Evolutionary conservation across 2,329 filamentous ascomycete species (phyloP), one percentile per base, ranked within the genome.

Genomic region (Monosporascus sp.): DNA sequence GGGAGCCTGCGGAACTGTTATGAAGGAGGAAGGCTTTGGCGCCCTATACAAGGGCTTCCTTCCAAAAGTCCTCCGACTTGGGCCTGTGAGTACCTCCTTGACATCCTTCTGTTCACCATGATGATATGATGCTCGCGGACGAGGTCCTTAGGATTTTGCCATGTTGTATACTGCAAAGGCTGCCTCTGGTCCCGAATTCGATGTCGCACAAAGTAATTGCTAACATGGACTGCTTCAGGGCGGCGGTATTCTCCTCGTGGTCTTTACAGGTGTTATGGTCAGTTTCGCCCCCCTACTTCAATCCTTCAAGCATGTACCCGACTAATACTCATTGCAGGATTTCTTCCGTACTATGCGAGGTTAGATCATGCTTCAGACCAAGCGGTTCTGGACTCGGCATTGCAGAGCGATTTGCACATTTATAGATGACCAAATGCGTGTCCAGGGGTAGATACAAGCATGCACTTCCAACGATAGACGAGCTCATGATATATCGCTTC

Each of bases 1-100:
- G 83, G 89, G 90, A 47, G 85, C 90, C 22, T 78, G 97, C 49
- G 86, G 82, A 52, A 94, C 89, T 7, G 90, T 99, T 55, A 85
- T 90, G 74, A 90, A 84, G 74, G 94, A 99, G 75, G 94, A 99
- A 74, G 94, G 94, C 5, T 93, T 96, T 69, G 74, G 73, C 47
- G 94, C 94, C 39, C 78, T 99, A 55, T 99, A 99, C 81, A 99
- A 97, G 82, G 94, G 94, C 17, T 99, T 99, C 81, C 68, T 94
- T 57, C 94, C 94, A 62, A 99, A 99, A 83, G 94, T 97, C 37
- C 78, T 96, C 58, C 78, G 89, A 74, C 73, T 82, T 38, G 79
- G 79, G 24, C 79, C 79, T 20, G 42, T 46, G n/a, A 46, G 42
- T 46, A 17, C 24, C 14, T 15, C n/a, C 22, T 27, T 7, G 17